Percentiles rank a stretch among this genome's conserved stretches.
Evolutionary conservation across 2,329 filamentous ascomycete species (phyloP).

Genomic region (Fusarium musae): DNA sequence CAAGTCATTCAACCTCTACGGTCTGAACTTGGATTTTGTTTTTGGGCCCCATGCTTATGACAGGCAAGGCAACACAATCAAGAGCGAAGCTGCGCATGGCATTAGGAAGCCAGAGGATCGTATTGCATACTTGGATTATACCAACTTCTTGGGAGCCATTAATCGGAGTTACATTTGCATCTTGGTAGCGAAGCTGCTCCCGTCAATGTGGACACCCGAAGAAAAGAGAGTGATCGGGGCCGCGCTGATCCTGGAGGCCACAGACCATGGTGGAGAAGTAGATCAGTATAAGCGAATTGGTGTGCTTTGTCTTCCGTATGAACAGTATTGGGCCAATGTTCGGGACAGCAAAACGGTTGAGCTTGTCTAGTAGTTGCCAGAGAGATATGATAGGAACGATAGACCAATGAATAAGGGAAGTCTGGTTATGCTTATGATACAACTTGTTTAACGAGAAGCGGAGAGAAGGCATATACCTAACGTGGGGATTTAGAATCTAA

Average conservation of each 20-base stretch:
- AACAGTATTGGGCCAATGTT: not conserved
- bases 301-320: not conserved
- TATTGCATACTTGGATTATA: not conserved
- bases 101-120: not conserved
- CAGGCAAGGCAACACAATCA: not conserved
- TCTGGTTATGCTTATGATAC: not conserved
- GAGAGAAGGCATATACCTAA: not conserved
- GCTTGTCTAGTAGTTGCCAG: not conserved
- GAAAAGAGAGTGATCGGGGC: not conserved
- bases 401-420: not conserved
- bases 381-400: not conserved
- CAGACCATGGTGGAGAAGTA: not conserved
- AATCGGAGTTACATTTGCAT: not conserved
- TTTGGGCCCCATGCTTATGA: not conserved
- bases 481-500: not conserved
- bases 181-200: not conserved
- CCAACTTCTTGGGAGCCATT: not conserved
- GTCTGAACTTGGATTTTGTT: not conserved
- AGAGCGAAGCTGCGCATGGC: not conserved
- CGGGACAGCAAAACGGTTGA: not conserved
- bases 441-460: not conserved
- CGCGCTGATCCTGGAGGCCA: not conserved
- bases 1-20: not conserved
- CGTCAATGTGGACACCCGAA: not conserved
- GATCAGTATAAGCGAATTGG: not conserved